phyloP scores from a whole-genome alignment of 2,329 filamentous ascomycete genomes.

The Mollisia scopiformis region DNA sequence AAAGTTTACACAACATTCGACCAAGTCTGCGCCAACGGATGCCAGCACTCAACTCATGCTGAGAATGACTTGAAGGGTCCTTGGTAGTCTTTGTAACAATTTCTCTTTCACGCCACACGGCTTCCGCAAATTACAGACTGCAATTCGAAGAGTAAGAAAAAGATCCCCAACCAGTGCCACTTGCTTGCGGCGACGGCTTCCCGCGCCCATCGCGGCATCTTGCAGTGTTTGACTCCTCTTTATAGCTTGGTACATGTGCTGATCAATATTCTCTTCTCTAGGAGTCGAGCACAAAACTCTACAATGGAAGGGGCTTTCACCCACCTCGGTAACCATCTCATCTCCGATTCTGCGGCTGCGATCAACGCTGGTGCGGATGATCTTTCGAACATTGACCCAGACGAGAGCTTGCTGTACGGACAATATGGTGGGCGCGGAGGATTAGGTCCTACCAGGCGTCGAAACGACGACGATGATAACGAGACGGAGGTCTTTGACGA shows the following conservation, averaged over 20 bases:
- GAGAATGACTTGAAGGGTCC: conserved; percentile 37
- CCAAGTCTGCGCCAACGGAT: conserved; percentile 20
- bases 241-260: conserved; percentile 2
- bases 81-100: conserved; percentile 27
- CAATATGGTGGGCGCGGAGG: conserved; percentile 63
- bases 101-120: conserved; percentile 35
- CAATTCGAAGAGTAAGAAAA: conserved; percentile 23
- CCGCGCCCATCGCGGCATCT: not conserved
- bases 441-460: conserved; percentile 53
- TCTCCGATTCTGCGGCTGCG: conserved; percentile 80
- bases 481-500: conserved; percentile 82
- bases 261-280: conserved; percentile 12
- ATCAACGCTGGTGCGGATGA: conserved; percentile 85
- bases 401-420: conserved; percentile 80
- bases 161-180: conserved; percentile 5
- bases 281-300: conserved; percentile 20
- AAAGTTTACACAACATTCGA: conserved; percentile 7
- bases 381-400: conserved; percentile 70
- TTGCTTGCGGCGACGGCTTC: conserved; percentile 1
- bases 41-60: conserved; percentile 11
- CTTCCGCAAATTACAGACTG: conserved; percentile 21
- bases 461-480: conserved; percentile 88
- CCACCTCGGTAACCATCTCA: conserved; percentile 82
- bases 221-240: conserved; percentile 2
- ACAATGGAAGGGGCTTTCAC: conserved; percentile 87